Base-by-base conservation (phyloP, 2,329 filamentous ascomycete species). In the Didymella exigua region DNA sequence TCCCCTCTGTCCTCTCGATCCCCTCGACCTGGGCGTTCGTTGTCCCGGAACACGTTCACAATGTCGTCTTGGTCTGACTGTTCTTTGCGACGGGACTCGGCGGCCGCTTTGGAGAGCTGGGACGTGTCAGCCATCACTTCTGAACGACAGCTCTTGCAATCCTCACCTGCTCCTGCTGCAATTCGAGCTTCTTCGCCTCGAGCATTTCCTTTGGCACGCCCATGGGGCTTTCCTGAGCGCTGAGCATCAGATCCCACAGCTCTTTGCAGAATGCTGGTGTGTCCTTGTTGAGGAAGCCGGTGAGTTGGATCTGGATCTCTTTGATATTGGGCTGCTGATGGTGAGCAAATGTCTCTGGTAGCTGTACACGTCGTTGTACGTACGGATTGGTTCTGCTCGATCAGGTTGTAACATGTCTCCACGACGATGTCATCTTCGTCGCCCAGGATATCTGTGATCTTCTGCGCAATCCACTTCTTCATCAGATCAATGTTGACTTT, bases 401-500 rank as follows among this genome's bases (percentile, higher is more conserved):
- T 74, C 40, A 88, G 74, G 54, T 86, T 86, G 76, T 85, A 87
- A 66, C 84, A 84, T 40, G 97, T 86, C 77, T 97, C 93, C 62
- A 95, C 95, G 3, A 98, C 89, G 44, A 99, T 91, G 71, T 99
- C 95, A 72, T 99, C 95, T 67, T 99, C 95, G 65, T 85, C 90
- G n/a, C 90, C 90, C 36, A 98, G 79, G 42, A 98, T 93, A 53
- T 91, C 88, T 21, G 89, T 90, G 52, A 99, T 91, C 74, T 89
- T 90, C 68, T 88, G 86, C 4, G 91, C 89, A 73, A 98, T 97
- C 95, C 95, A 99, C 81, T 92, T 97, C 83, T 97, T 97, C 87
- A 99, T 96, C 51, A 99, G 90, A 76, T 96, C 91, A 45, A 96
- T 82, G 73, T 99, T 97, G 76, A 99, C 92, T 80, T 98, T 98